Evolutionary conservation across 371 early-diverging fungal species (phyloP).

Genomic region (Mucor velutinosus): DNA sequence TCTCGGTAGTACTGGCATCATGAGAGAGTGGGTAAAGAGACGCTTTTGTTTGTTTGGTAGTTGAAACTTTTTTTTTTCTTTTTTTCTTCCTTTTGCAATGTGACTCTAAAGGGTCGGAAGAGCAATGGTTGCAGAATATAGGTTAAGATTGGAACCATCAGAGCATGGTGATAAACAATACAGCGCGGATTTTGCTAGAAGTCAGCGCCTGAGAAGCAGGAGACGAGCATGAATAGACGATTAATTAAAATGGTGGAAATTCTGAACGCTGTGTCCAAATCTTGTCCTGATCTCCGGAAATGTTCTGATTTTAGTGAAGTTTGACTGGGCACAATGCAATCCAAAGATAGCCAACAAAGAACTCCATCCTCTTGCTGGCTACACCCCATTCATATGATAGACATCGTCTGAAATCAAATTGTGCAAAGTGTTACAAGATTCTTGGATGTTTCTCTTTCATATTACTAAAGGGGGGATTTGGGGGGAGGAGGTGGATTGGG

Average conservation of each 20-base stretch:
- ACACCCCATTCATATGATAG: background rate
- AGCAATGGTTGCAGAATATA: background rate
- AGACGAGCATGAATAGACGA: background rate
- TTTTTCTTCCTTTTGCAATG: background rate
- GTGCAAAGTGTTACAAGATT: constrained; percentile 12
- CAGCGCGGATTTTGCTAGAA: background rate
- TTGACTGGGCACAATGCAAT: background rate
- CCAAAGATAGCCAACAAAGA: too few relatives aligned
- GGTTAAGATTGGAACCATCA: background rate
- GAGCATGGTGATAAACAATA: background rate
- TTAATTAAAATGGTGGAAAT: background rate
- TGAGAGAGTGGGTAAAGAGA: background rate
- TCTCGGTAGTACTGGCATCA: background rate
- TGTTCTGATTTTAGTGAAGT: background rate
- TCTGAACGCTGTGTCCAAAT: background rate
- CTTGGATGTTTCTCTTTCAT: constrained; percentile 11
- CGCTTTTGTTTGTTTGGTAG: background rate
- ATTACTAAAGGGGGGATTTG: background rate
- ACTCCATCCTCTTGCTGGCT: background rate
- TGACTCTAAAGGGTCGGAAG: too few relatives aligned
- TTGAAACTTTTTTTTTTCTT: background rate
- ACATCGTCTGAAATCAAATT: background rate
- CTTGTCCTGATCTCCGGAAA: background rate
- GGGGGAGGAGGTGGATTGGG: background rate
- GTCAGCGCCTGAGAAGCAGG: background rate